Percentiles rank a stretch among this genome's conserved stretches.
These are phyloP conservation scores for Backusella tarrabulga DNA, from an alignment of 192 early-diverging fungal genomes.

Conservation along the genomic window DNA sequence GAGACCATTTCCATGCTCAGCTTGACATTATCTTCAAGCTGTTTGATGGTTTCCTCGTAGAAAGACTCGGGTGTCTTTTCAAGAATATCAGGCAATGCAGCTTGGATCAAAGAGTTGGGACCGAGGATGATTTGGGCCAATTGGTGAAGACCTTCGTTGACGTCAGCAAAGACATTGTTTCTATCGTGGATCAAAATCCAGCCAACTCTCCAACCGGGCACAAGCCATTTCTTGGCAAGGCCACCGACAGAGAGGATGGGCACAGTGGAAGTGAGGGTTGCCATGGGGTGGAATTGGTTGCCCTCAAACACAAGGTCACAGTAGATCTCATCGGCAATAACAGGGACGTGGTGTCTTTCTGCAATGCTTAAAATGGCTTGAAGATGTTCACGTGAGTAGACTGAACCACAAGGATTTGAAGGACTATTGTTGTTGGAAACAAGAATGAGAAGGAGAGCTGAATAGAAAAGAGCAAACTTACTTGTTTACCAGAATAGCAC, in stretches of 20 bases:
- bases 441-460: neutral
- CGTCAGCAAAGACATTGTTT: conserved; percentile 45
- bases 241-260: conserved; percentile 84
- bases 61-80: conserved; percentile 65
- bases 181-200: conserved; percentile 86
- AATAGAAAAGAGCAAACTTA: conserved; percentile 1
- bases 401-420: conserved; percentile 91
- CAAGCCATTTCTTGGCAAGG: conserved; percentile 85
- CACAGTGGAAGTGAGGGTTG: conserved; percentile 75
- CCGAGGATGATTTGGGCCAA: conserved; percentile 80
- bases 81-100: conserved; percentile 78
- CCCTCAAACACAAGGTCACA: conserved; percentile 80
- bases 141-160: conserved; percentile 70
- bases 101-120: conserved; percentile 76
- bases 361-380: conserved; percentile 68
- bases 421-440: conserved; percentile 41
- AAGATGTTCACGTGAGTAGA: conserved; percentile 73
- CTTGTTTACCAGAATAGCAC: conserved; percentile 84
- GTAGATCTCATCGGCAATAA: conserved; percentile 92
- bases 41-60: conserved; percentile 63
- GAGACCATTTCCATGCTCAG: conserved; percentile 59
- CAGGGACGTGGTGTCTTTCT: conserved; percentile 72
- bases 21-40: conserved; percentile 70
- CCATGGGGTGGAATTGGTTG: conserved; percentile 61
- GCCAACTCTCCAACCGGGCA: conserved; percentile 93